These are phyloP conservation scores for Clavispora asparagi DNA, from an alignment of 805 yeast genomes.

Conservation along the genomic window DNA sequence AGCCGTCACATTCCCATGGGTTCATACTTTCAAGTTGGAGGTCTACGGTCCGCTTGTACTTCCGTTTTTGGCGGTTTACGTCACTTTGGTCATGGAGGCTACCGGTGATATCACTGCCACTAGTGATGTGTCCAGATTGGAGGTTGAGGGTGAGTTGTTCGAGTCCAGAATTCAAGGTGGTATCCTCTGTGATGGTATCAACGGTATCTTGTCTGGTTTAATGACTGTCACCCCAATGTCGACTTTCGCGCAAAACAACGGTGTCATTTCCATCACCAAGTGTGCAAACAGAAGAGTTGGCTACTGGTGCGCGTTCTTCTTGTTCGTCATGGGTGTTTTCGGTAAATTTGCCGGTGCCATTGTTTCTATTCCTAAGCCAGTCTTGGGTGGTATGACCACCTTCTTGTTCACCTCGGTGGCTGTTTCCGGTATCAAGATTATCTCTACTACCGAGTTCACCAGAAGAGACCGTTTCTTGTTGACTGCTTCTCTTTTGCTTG, in stretches of 20 bases:
- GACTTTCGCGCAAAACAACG: constrained; percentile 92
- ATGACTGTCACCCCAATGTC: constrained; percentile 87
- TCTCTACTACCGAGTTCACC: constrained; percentile 17
- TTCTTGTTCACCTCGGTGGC: constrained; percentile 17
- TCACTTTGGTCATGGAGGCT: constrained; percentile 85
- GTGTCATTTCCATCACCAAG: constrained; percentile 87
- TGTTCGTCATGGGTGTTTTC: constrained; percentile 81
- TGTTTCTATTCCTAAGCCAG: constrained; percentile 69
- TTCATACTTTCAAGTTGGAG: constrained; percentile 68
- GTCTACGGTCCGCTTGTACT: constrained; percentile 83
- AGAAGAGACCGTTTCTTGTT: constrained; percentile 16
- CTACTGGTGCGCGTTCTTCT: constrained; percentile 73
- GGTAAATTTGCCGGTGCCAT: constrained; percentile 50
- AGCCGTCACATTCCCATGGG: constrained; percentile 82
- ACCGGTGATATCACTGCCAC: constrained; percentile 95
- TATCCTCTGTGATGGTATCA: constrained; percentile 80
- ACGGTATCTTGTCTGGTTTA: constrained; percentile 71
- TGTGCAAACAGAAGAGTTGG: constrained; percentile 85
- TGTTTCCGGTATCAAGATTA: constrained; percentile 16
- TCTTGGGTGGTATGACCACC: constrained; percentile 16
- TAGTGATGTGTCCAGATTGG: constrained; percentile 81
- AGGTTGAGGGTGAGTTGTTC: constrained; percentile 74
- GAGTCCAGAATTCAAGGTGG: constrained; percentile 93
- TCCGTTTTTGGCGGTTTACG: constrained; percentile 78
- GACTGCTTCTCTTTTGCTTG: constrained; percentile 15